These are phyloP conservation scores for Aspergillus brasiliensis DNA, from an alignment of 2,329 filamentous ascomycete genomes.

Conservation along the genomic window DNA sequence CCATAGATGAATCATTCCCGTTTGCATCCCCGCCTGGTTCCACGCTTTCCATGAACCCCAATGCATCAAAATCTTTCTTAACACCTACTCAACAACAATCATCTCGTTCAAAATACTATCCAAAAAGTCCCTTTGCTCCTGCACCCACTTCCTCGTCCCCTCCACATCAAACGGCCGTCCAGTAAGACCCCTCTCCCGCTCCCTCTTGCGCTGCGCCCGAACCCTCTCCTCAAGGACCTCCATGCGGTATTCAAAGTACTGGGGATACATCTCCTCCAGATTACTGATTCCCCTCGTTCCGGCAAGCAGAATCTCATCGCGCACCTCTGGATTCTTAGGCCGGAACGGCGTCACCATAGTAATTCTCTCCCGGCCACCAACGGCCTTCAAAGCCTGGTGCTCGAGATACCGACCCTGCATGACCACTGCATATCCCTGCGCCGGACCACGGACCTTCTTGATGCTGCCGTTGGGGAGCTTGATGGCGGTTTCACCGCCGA, in stretches of 20 bases:
- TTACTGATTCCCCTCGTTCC: conserved; percentile 60
- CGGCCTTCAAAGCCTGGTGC: background rate
- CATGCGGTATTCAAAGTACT: conserved; percentile 62
- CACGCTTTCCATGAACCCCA: no score
- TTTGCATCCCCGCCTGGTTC: no score
- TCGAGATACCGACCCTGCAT: conserved; percentile 10
- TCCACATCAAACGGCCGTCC: conserved; percentile 25
- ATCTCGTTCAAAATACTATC: conserved; percentile 40
- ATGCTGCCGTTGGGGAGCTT: background rate
- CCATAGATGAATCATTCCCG: no score
- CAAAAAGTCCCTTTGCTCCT: conserved; percentile 36
- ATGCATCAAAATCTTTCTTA: no score
- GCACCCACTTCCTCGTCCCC: conserved; percentile 35
- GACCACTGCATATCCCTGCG: conserved; percentile 1
- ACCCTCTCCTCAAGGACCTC: conserved; percentile 61
- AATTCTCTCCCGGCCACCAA: conserved; percentile 2
- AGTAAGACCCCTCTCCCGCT: conserved; percentile 27
- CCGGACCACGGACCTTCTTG: conserved; percentile 1
- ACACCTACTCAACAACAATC: background rate
- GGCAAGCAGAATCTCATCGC: conserved; percentile 60
- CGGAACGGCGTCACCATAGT: conserved; percentile 47
- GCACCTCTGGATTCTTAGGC: conserved; percentile 54
- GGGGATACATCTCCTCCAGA: conserved; percentile 57
- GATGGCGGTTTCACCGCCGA: conserved; percentile 58
- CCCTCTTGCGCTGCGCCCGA: conserved; percentile 45